Conservation (phyloP, 495 filamentous ascomycete species). For the Talaromyces liani region DNA sequence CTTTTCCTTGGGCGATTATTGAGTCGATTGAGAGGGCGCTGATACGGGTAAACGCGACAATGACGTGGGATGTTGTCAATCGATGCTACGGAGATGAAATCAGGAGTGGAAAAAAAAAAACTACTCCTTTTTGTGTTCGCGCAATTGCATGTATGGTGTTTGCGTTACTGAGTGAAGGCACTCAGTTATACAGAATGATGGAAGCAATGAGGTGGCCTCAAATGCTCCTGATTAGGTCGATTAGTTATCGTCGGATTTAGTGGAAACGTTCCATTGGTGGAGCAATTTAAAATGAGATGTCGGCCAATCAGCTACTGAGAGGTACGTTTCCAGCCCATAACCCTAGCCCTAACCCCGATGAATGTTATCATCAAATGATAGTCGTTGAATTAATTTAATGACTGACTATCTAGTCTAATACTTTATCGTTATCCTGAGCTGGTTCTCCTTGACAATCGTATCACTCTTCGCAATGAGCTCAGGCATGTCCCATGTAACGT, state of each 20-base stretch:
- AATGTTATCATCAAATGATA: too few species aligned
- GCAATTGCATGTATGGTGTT: background rate
- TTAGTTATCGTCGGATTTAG: background rate
- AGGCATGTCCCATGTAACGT: conserved; percentile 35
- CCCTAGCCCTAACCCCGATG: background rate
- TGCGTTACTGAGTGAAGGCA: background rate
- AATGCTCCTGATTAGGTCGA: background rate
- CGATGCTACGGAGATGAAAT: background rate
- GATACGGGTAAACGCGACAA: background rate
- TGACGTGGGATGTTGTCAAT: background rate
- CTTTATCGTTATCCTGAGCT: conserved; percentile 21
- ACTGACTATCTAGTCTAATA: background rate
- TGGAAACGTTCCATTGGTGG: background rate
- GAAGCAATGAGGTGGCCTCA: background rate
- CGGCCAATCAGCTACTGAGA: background rate
- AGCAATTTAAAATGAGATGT: background rate
- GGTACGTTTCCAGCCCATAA: background rate
- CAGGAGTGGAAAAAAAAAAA: background rate
- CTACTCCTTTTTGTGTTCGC: background rate
- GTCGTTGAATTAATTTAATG: background rate
- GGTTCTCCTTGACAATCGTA: conserved; percentile 29
- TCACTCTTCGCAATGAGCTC: conserved; percentile 34
- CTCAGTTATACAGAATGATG: background rate
- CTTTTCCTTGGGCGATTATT: background rate
- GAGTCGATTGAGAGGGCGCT: background rate